Conservation (phyloP, 345 rosid species). For the Sapria himalayana region DNA sequence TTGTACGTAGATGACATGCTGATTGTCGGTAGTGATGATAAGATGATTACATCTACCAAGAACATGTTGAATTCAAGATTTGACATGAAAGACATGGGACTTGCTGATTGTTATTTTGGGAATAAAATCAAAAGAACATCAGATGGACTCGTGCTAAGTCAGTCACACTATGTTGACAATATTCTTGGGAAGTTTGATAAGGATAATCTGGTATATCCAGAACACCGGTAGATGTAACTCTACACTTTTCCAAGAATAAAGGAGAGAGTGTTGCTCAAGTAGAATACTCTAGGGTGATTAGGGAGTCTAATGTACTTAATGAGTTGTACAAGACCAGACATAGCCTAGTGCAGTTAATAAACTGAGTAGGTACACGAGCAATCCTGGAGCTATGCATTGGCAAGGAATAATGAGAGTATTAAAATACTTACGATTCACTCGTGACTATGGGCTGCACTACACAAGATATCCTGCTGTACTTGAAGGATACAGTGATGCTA, state of each 20-base stretch:
- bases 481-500: background rate
- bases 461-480: background rate
- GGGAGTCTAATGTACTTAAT: background rate
- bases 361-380: background rate
- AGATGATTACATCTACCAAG: background rate
- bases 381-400: background rate
- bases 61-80: background rate
- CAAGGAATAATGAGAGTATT: background rate
- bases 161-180: background rate
- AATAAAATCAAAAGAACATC: background rate
- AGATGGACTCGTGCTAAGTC: background rate
- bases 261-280: background rate
- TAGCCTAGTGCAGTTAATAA: background rate
- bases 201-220: background rate
- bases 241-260: background rate
- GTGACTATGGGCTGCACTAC: background rate
- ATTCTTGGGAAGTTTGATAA: background rate
- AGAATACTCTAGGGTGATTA: background rate
- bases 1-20: background rate
- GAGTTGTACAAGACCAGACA: background rate
- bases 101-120: background rate
- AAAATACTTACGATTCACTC: background rate
- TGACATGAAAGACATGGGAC: constrained; percentile 3
- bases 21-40: background rate
- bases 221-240: background rate